These are phyloP conservation scores for Saturnispora hagleri DNA, from an alignment of 805 yeast species.

Conservation along the genomic window DNA sequence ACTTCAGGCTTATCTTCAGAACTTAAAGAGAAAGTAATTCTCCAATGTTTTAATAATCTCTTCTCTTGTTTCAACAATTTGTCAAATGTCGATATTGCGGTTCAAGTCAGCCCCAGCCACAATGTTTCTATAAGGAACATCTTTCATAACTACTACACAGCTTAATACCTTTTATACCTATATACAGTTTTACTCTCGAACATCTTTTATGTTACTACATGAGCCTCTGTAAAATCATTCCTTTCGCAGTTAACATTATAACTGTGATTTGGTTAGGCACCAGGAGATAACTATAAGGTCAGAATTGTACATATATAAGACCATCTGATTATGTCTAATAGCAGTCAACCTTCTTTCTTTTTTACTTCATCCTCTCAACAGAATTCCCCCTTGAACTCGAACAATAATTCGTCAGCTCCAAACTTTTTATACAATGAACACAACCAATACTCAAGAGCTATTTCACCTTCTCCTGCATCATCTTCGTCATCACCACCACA, in stretches of 20 bases:
- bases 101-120: background rate
- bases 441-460: background rate
- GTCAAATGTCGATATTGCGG: constrained; percentile 7
- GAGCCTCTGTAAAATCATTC: background rate
- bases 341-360: constrained; percentile 3
- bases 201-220: background rate
- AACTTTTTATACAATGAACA: background rate
- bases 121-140: constrained; percentile 5
- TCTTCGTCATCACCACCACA: constrained; percentile 10
- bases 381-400: background rate
- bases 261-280: background rate
- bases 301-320: background rate
- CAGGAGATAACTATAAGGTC: too few relatives aligned
- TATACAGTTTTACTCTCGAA: background rate
- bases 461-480: constrained; percentile 14
- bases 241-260: background rate
- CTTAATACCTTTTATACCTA: background rate
- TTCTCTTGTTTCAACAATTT: constrained; percentile 5
- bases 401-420: background rate
- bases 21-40: background rate
- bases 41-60: constrained; percentile 6
- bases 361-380: constrained; percentile 3
- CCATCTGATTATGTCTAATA: background rate
- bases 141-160: constrained; percentile 11
- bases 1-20: background rate